These are phyloP conservation scores for Byssochlamys sp. DNA, from an alignment of 2,329 filamentous ascomycete genomes.

Conservation along the genomic window DNA sequence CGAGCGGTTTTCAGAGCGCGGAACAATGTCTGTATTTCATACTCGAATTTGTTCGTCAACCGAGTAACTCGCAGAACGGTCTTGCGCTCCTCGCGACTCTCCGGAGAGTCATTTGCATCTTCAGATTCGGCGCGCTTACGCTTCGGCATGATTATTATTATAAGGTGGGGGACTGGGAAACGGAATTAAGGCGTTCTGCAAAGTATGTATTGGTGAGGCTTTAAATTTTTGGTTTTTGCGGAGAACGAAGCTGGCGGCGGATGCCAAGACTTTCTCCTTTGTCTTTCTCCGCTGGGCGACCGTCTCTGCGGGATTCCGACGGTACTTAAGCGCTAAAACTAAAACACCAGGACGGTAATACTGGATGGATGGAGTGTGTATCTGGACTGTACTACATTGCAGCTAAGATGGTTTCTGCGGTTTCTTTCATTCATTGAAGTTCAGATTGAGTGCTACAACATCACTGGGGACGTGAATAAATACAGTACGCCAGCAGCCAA, in stretches of 20 bases:
- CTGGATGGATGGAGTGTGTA: no score
- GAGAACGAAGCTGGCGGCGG: slow-evolving; percentile 1
- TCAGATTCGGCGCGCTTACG: slow-evolving; percentile 30
- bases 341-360: not conserved
- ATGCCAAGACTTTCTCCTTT: not conserved
- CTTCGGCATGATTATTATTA: slow-evolving; percentile 25
- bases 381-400: not conserved
- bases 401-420: not conserved
- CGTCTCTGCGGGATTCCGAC: not conserved
- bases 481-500: not conserved
- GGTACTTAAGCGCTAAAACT: not conserved
- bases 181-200: not conserved
- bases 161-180: not conserved
- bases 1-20: slow-evolving; percentile 49
- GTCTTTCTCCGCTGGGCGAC: no score
- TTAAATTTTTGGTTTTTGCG: slow-evolving; percentile 1
- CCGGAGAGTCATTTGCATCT: slow-evolving; percentile 8
- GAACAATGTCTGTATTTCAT: slow-evolving; percentile 41
- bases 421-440: not conserved
- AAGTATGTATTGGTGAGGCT: slow-evolving; percentile 1
- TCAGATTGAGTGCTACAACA: not conserved
- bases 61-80: slow-evolving; percentile 27
- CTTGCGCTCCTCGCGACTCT: slow-evolving; percentile 15
- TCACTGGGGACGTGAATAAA: not conserved
- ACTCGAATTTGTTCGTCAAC: slow-evolving; percentile 39